phyloP scores from a whole-genome alignment of 352 stramenopile genomes.

The Poterioochromonas sp. region DNA sequence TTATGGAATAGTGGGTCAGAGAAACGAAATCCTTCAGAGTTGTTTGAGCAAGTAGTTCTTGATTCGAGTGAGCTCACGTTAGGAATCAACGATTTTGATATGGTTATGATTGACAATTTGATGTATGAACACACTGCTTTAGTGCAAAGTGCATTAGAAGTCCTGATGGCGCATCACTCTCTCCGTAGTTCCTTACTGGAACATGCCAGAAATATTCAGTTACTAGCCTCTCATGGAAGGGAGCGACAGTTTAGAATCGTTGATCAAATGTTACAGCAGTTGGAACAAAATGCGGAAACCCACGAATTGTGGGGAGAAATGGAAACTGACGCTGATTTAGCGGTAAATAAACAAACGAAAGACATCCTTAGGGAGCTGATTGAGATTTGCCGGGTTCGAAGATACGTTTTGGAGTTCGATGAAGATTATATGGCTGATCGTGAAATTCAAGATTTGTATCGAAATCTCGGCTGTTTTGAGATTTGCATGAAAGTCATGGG shows the following conservation, averaged over 20 bases:
- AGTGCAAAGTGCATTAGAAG: constrained; percentile 40
- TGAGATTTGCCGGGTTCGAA: constrained; percentile 33
- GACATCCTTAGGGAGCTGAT: constrained; percentile 39
- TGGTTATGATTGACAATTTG: constrained; percentile 43
- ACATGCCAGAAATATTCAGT: constrained; percentile 35
- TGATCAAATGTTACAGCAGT: constrained; percentile 34
- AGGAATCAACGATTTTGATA: constrained; percentile 35
- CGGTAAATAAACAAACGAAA: constrained; percentile 40
- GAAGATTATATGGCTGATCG: constrained; percentile 32
- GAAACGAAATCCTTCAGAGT: constrained; percentile 21
- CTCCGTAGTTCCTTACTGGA: constrained; percentile 18
- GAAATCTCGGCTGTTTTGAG: constrained; percentile 41
- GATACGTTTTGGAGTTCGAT: constrained; percentile 19
- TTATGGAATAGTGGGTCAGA: constrained; percentile 1
- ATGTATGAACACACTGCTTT: constrained; percentile 40
- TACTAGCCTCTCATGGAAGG: constrained; percentile 32
- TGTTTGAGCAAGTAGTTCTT: constrained; percentile 20
- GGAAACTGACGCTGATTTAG: constrained; percentile 32
- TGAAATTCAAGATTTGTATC: constrained; percentile 39
- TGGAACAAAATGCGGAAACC: constrained; percentile 40
- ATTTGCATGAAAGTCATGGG: constrained; percentile 37
- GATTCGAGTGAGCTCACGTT: constrained; percentile 26
- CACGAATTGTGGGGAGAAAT: constrained; percentile 44
- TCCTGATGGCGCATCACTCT: constrained; percentile 44
- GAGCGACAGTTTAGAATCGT: constrained; percentile 35